Evolutionary conservation across 2,329 filamentous ascomycete genomes (phyloP), one percentile per base, ranked within the genome.

Genomic region (Paraphoma sp.): DNA sequence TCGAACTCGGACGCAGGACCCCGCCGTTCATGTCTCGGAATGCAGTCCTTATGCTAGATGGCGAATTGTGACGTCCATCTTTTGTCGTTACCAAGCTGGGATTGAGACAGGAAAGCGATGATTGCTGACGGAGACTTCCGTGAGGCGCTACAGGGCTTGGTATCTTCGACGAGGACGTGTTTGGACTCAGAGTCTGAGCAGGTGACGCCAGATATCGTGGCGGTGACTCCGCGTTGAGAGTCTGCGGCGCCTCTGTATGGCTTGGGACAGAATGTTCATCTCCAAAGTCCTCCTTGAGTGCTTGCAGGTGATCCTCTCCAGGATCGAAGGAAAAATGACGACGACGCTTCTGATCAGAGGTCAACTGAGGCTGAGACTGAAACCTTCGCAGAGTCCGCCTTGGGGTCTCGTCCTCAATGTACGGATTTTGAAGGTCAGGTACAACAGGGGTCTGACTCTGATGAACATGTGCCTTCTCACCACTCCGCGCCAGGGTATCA

Each of bases 241-340:
- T 23, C 23, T 23, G 23, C 23, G 23, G 23, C 23, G 23, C 23
- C 23, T 23, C 5, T 23, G 23, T 3, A 23, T 23, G 23, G 23
- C 23, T 23, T 23, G 5, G 23, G 23, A 3, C 23, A 23, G 23
- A 23, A 23, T 23, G 23, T 30, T 57, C 45, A 3, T 33, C 9
- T 49, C 16, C 56, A 5, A 64, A 17, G 1, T 62, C 54, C 42
- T 56, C 63, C 57, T 53, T 56, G 16, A 71, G 60, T 6, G 60
- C 59, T 42, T 53, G 62, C 6, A 67, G 49, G 38, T 69, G 57
- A 54, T 81, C 79, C 46, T 80, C 78, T 41, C 78, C 79, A 14
- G 74, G 69, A 41, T 79, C 78, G 49, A 81, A 80, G 0, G 79
- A 81, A 59, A 81, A 81, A 41, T 77, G 72, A 33, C 76, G 70